Conservation (phyloP, 225 moss, liverwort and hornwort species). For the Sphagnum tenellum region DNA sequence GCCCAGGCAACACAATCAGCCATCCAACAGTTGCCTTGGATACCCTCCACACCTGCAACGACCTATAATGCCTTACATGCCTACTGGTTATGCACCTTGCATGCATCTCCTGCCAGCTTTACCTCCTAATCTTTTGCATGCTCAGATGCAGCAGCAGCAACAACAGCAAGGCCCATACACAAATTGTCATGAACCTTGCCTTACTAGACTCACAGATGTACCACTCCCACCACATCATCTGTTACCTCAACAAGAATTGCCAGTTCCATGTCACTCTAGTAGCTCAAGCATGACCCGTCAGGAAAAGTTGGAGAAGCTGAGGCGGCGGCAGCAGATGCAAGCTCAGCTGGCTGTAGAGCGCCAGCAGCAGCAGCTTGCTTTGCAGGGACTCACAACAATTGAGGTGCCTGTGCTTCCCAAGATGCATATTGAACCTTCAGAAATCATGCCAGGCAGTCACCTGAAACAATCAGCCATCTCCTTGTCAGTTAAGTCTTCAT, state of each 20-base stretch:
- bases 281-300: slow-evolving; percentile 75
- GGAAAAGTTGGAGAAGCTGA: slow-evolving; percentile 88
- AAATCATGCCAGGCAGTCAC: no score
- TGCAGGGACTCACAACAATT: slow-evolving; percentile 5
- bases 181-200: slow-evolving; percentile 38
- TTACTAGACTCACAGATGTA: slow-evolving; percentile 6
- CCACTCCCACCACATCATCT: slow-evolving; percentile 43
- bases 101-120: slow-evolving; percentile 50
- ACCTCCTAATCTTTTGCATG: slow-evolving; percentile 28
- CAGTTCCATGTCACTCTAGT: slow-evolving; percentile 49
- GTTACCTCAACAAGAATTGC: slow-evolving; percentile 19
- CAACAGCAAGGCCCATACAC: slow-evolving; percentile 19
- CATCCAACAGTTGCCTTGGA: slow-evolving; percentile 24
- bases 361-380: slow-evolving; percentile 76
- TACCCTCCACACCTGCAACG: slow-evolving; percentile 12
- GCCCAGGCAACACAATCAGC: slow-evolving; percentile 28
- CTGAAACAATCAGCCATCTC: no score
- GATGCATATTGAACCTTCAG: no score
- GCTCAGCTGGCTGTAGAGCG: slow-evolving; percentile 82
- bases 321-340: slow-evolving; percentile 90
- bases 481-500: slow-evolving; percentile 24
- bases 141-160: slow-evolving; percentile 16
- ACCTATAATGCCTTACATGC: slow-evolving; percentile 47
- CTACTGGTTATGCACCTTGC: slow-evolving; percentile 40
- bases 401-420: no score